Base-by-base conservation (phyloP, 2,329 filamentous ascomycete genomes). In the Aspergillus hiratsukae region DNA sequence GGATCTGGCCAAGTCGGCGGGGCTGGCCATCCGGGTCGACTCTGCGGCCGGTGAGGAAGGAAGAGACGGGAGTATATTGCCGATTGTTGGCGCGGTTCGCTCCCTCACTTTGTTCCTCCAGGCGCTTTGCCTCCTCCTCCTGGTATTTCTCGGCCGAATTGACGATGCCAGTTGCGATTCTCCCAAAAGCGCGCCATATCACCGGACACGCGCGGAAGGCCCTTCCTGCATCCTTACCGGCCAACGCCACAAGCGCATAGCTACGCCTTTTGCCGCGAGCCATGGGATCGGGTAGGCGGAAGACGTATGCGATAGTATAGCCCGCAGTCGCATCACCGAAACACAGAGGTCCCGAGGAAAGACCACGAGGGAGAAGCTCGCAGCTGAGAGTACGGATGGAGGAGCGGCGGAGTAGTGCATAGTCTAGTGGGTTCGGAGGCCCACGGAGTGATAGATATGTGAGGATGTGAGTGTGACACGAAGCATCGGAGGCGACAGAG, bases 231-330 rank as follows among this genome's bases (percentile, higher is more conserved):
- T 84, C 81, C 55, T 79, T 80, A 2, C 81, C 81, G 4, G 80
- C 81, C 53, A 84, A 75, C 11, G 81, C 82, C 52, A 84, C 76
- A 28, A 85, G 74, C 1, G 82, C 82, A 68, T 85, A 85, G 40
- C 78, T 81, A 54, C 82, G 78, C 57, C 79, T 76, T 57, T 80
- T 78, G 37, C 82, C 82, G 54, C 82, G 80, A 9, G 82, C 81
- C 67, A 82, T 78, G 17, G 81, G 81, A 63, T 85, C 82, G 14
- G 80, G 79, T 19, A 85, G 75, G 48, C 81, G 81, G 68, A 85
- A 85, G 43, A 83, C 77, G 65, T 83, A 84, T 45, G 82, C 81
- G 52, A 84, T 81, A 19, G 82, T 84, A 70, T 84, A 83, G 52
- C 82, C 82, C 5, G 80, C 76, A 21, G 75, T 75, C 0, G 79